phyloP scores from a whole-genome alignment of 306 rosid species.

The Abrus pulchellus region DNA sequence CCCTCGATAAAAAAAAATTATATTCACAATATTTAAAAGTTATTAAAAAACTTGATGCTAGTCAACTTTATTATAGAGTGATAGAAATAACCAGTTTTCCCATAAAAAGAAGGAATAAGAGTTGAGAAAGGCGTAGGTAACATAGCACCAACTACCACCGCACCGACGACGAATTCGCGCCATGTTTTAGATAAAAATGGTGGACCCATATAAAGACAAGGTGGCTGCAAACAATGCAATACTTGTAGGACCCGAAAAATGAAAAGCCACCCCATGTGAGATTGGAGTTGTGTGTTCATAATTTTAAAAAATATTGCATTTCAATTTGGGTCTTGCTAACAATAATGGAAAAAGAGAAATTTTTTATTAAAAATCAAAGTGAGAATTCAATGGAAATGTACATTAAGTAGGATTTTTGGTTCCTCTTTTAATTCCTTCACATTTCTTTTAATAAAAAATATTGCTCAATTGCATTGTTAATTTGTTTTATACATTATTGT shows the following conservation, averaged over 20 bases:
- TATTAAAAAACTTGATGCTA: not conserved
- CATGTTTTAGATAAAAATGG: conserved; percentile 22
- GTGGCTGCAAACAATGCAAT: conserved; percentile 47
- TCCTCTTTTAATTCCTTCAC: too few relatives aligned
- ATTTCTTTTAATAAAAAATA: not conserved
- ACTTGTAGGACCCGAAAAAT: conserved; percentile 27
- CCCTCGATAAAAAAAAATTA: too few relatives aligned
- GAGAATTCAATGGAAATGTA: too few relatives aligned
- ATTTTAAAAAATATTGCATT: not conserved
- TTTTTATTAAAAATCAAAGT: too few relatives aligned
- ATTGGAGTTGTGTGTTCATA: too few relatives aligned
- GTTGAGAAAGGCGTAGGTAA: not conserved
- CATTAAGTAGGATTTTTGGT: too few relatives aligned
- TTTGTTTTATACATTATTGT: not conserved
- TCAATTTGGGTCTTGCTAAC: not conserved
- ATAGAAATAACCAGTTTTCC: not conserved
- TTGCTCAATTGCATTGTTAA: not conserved
- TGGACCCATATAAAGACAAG: conserved; percentile 38
- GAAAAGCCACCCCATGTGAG: not conserved
- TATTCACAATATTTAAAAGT: not conserved
- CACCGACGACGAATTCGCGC: conserved; percentile 48
- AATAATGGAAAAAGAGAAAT: too few relatives aligned
- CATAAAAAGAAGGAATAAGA: not conserved
- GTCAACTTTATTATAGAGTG: not conserved
- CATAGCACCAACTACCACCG: conserved; percentile 21